A percentile compares a stretch with the other conserved stretches of the same genome.
Conservation (phyloP, 306 rosid genomes). For the Sicyos baderoa region DNA sequence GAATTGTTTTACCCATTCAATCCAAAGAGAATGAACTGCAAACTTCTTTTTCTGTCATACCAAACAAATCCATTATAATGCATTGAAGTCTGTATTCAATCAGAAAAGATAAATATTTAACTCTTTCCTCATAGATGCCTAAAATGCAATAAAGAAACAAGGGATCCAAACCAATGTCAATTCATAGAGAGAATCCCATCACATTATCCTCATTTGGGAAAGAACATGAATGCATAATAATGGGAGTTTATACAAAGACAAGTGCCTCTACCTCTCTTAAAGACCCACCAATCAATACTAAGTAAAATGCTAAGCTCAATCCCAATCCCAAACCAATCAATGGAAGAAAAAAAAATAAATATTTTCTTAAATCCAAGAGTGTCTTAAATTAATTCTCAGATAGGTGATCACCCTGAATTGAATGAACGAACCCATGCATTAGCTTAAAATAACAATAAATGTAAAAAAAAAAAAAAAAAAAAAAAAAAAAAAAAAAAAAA, state of each 20-base stretch:
- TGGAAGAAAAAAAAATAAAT: too few species aligned
- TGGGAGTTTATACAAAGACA: background rate
- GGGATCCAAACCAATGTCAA: background rate
- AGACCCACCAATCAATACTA: background rate
- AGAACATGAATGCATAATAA: background rate
- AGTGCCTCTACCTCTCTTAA: background rate
- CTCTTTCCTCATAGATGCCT: background rate
- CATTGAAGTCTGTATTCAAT: too few species aligned
- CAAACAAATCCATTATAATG: slow-evolving; percentile 10
- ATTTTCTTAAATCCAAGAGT: too few species aligned
- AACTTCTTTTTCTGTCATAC: background rate
- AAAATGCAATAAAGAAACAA: background rate
- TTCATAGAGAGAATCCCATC: background rate
- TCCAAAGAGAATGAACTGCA: background rate
- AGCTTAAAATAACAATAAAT: too few species aligned
- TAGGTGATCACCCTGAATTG: too few species aligned
- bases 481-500: too few species aligned
- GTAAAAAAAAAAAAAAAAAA: too few species aligned
- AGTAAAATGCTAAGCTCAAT: background rate
- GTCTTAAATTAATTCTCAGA: too few species aligned
- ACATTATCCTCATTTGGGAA: slow-evolving; percentile 1
- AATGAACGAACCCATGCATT: too few species aligned
- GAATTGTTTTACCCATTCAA: slow-evolving; percentile 58
- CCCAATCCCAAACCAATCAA: too few species aligned
- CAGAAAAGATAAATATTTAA: background rate